These are phyloP conservation scores for Baeospora myosura DNA, from an alignment of 1,284 basidiomycete species.

Conservation along the genomic window DNA sequence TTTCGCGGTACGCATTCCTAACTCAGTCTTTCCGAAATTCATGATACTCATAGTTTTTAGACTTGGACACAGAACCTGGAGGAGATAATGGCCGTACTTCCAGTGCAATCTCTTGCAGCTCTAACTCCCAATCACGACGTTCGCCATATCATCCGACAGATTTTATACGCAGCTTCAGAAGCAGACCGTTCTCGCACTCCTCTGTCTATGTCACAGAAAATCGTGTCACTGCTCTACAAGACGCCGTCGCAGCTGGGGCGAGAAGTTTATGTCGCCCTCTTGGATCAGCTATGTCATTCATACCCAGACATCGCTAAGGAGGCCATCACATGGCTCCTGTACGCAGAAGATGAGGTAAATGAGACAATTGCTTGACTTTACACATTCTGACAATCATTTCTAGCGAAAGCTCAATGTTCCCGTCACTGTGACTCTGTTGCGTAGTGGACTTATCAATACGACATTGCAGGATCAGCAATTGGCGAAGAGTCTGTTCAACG, in stretches of 20 bases:
- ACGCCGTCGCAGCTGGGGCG: slow-evolving; percentile 76
- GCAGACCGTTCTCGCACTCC: slow-evolving; percentile 80
- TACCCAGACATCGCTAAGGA: slow-evolving; percentile 94
- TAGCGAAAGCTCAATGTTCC: slow-evolving; percentile 95
- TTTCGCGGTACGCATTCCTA: slow-evolving; percentile 47
- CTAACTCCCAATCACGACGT: slow-evolving; percentile 83
- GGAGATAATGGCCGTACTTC: slow-evolving; percentile 64
- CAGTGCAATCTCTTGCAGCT: slow-evolving; percentile 56
- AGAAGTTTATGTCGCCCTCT: slow-evolving; percentile 84
- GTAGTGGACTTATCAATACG: slow-evolving; percentile 75
- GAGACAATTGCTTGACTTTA: not conserved
- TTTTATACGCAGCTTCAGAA: slow-evolving; percentile 73
- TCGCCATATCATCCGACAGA: slow-evolving; percentile 74
- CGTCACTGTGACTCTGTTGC: slow-evolving; percentile 85
- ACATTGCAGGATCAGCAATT: slow-evolving; percentile 86
- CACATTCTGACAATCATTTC: slow-evolving; percentile 11
- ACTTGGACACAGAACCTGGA: slow-evolving; percentile 75
- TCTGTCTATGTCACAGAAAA: slow-evolving; percentile 89
- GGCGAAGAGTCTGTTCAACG: slow-evolving; percentile 79
- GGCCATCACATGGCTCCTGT: slow-evolving; percentile 94
- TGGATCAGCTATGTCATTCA: slow-evolving; percentile 84
- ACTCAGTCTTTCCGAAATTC: not conserved
- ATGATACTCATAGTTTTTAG: slow-evolving; percentile 23
- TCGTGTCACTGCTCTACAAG: slow-evolving; percentile 86
- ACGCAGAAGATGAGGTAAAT: slow-evolving; percentile 90